A percentile compares a stretch with the other conserved stretches of the same genome.
phyloP scores from a whole-genome alignment of 2,329 filamentous ascomycete species.

The Diaporthe destruens region DNA sequence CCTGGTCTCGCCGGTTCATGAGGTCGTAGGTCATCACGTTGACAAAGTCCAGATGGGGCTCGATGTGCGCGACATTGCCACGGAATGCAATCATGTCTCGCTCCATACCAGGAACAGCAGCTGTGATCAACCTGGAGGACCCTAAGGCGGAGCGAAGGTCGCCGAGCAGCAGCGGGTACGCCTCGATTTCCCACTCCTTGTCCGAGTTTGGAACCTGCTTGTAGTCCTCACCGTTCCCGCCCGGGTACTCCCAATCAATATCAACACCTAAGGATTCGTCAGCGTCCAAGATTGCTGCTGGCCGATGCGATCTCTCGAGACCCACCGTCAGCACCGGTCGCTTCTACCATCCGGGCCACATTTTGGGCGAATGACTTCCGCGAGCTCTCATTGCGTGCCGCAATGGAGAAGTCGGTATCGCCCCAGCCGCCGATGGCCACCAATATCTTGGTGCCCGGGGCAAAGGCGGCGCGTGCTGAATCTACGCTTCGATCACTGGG shows the following conservation, averaged over 20 bases:
- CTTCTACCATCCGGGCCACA: slow-evolving; percentile 71
- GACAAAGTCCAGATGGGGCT: slow-evolving; percentile 72
- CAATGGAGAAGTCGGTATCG: slow-evolving; percentile 72
- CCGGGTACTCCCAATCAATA: slow-evolving; percentile 75
- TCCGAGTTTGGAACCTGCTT: slow-evolving; percentile 69
- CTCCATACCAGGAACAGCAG: slow-evolving; percentile 73
- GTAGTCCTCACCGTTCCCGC: slow-evolving; percentile 78
- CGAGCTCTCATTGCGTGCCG: slow-evolving; percentile 63
- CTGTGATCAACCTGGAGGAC: slow-evolving; percentile 70
- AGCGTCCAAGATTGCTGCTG: slow-evolving; percentile 37
- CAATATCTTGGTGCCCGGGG: slow-evolving; percentile 69
- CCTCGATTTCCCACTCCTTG: slow-evolving; percentile 70
- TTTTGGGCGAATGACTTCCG: slow-evolving; percentile 73
- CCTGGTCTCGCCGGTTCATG: slow-evolving; percentile 77
- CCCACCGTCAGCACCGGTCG: slow-evolving; percentile 74
- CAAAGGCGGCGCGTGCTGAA: slow-evolving; percentile 62
- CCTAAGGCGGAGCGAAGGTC: slow-evolving; percentile 71
- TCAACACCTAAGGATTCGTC: slow-evolving; percentile 58
- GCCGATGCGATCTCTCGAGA: slow-evolving; percentile 42
- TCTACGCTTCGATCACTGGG: slow-evolving; percentile 67
- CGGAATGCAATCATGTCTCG: slow-evolving; percentile 77
- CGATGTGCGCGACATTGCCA: slow-evolving; percentile 69
- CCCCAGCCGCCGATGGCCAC: slow-evolving; percentile 84
- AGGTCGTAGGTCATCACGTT: slow-evolving; percentile 72
- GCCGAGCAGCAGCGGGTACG: slow-evolving; percentile 71